These are phyloP conservation scores for Vitis labrusca DNA, from an alignment of 164 flowering plant genomes.

Conservation along the genomic window DNA sequence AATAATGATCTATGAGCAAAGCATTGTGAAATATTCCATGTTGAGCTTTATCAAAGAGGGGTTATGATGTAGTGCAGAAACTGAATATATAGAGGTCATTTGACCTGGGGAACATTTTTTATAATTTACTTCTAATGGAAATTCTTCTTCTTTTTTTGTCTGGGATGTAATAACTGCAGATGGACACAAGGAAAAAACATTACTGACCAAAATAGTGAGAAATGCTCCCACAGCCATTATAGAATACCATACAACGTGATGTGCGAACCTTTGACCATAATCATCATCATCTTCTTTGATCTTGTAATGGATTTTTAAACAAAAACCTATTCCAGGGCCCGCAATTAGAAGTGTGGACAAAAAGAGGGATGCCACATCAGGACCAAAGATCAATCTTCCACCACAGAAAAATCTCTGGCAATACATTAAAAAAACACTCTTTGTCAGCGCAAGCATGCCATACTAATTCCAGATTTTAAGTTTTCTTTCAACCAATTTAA, in stretches of 20 bases:
- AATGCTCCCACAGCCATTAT: constrained; percentile 41
- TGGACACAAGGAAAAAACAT: neutral
- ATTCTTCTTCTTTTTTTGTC: too few relatives aligned
- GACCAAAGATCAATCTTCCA: constrained; percentile 88
- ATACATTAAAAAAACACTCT: constrained; percentile 11
- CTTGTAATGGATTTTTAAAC: constrained; percentile 36
- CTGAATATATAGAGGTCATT: neutral
- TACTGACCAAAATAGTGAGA: constrained; percentile 63
- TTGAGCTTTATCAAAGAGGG: neutral
- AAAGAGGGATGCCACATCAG: constrained; percentile 74
- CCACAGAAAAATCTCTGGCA: constrained; percentile 81
- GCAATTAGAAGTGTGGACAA: constrained; percentile 61
- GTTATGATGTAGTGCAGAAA: neutral
- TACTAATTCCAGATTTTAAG: neutral
- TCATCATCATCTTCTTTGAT: constrained; percentile 16
- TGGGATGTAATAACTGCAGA: neutral
- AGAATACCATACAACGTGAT: constrained; percentile 18
- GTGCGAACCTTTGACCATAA: constrained; percentile 1
- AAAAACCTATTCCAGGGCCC: constrained; percentile 77
- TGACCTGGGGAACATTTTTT: neutral
- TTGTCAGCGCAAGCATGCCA: constrained; percentile 1
- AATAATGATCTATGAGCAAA: neutral
- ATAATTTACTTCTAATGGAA: neutral
- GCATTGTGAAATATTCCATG: neutral
- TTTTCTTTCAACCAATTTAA: neutral